Evolutionary conservation across 2,329 filamentous ascomycete species (phyloP), one percentile per base, ranked within the genome.

Genomic region (Coleophoma eucalyptorum): DNA sequence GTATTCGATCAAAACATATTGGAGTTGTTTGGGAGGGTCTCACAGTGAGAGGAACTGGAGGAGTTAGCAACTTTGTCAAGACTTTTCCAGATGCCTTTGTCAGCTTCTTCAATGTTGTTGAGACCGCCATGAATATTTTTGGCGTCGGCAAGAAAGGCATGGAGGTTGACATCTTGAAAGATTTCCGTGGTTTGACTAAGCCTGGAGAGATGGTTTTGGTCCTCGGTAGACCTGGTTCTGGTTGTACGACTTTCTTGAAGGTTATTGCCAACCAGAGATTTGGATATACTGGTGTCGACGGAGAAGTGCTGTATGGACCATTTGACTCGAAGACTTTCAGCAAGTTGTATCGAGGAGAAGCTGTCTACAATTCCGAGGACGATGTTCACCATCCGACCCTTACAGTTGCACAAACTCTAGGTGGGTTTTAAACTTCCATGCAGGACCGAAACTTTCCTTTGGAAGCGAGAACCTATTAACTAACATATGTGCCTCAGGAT

Each of bases 321-420:
- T 91, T 90, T 65, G 79, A 83, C 4, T 78, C 84, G 15, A 72
- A 83, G 18, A 83, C 87, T 45, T 93, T 95, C 59, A 71, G 71
- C 57, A 80, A 86, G 62, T 74, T 79, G 46, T 95, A 90, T 66
- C 80, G 89, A 31, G 89, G 89, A 46, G 89, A 96, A 70, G 86
- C 88, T 1, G 85, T 93, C 4, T 96, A 95, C 72, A 93, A 90
- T 62, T 84, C 89, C 59, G 89, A 93, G 66, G 90, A 95, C 57
- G 91, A 96, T 59, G 77, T 93, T 19, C 90, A 96, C 60, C 86
- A 91, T 42, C 64, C 91, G 0, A 94, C 89, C 0, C 75, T 97
- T 20, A 94, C 90, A 0, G 92, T 96, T 3, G 87, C 89, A 49
- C 90, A 96, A 66, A 96, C 92, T 0, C 78, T 96, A 1, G 26